Percentiles rank a stretch among this genome's conserved stretches.
These are phyloP conservation scores for Balansia obtecta DNA, from an alignment of 2,329 filamentous ascomycete genomes.

Conservation along the genomic window DNA sequence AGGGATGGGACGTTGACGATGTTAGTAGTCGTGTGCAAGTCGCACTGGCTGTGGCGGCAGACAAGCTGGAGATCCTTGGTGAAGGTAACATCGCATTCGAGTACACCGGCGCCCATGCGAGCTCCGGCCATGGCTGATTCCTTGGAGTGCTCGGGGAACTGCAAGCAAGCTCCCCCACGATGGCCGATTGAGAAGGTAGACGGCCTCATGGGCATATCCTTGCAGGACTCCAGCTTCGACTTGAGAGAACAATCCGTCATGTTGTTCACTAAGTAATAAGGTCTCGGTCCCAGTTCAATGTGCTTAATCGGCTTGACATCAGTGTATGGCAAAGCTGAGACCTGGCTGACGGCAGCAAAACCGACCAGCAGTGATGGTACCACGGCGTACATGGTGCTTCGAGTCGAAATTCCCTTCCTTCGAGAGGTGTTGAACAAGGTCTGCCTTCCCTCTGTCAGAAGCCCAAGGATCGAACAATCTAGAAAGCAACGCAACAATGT, in stretches of 20 bases:
- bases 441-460: too few species aligned
- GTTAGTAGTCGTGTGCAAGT: slow-evolving; percentile 57
- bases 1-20: slow-evolving; percentile 50
- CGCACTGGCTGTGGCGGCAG: slow-evolving; percentile 55
- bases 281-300: slow-evolving; percentile 50
- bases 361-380: slow-evolving; percentile 17
- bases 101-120: slow-evolving; percentile 54
- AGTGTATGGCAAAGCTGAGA: slow-evolving; percentile 14
- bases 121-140: slow-evolving; percentile 48
- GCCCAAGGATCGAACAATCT: too few species aligned
- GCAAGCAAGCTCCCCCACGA: slow-evolving; percentile 47
- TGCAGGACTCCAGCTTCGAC: slow-evolving; percentile 44
- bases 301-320: slow-evolving; percentile 25
- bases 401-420: too few species aligned
- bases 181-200: slow-evolving; percentile 49
- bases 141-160: slow-evolving; percentile 51
- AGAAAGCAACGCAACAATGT: too few species aligned
- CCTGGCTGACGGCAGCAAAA: slow-evolving; percentile 17
- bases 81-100: slow-evolving; percentile 58
- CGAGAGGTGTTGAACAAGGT: too few species aligned
- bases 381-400: slow-evolving; percentile 19
- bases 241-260: slow-evolving; percentile 51
- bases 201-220: slow-evolving; percentile 37
- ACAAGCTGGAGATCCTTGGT: slow-evolving; percentile 54
- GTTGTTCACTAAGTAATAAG: slow-evolving; percentile 50